These are phyloP conservation scores for Micromonas pusilla DNA, from an alignment of 139 green algal species.

Conservation along the genomic window DNA sequence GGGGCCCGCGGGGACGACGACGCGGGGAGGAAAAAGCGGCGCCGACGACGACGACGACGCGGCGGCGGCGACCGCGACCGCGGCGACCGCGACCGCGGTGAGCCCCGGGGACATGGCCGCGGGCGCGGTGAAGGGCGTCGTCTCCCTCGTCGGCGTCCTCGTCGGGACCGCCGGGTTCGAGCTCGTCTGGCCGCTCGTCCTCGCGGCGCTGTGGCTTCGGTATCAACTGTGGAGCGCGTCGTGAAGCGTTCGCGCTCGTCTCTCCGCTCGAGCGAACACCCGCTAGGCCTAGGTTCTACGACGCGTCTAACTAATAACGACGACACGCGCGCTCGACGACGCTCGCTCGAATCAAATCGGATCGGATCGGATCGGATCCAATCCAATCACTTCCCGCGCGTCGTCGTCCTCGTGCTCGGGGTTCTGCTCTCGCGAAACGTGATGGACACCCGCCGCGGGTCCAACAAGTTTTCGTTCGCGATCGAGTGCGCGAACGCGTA, in stretches of 20 bases:
- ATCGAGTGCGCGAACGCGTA: conserved; percentile 30
- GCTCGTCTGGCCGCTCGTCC: background rate
- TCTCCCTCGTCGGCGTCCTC: background rate
- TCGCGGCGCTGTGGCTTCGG: background rate
- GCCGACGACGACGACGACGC: too few species aligned
- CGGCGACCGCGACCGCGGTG: too few species aligned
- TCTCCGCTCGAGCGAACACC: too few species aligned
- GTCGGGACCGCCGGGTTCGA: background rate
- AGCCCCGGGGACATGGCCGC: background rate
- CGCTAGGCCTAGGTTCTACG: too few species aligned
- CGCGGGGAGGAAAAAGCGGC: too few species aligned
- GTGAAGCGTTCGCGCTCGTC: too few species aligned
- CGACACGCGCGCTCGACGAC: too few species aligned
- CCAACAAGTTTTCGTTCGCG: conserved; percentile 20
- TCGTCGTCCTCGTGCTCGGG: background rate
- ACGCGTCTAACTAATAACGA: too few species aligned
- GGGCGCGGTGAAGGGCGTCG: background rate
- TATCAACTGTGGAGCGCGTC: background rate
- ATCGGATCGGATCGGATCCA: too few species aligned
- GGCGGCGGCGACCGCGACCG: too few species aligned
- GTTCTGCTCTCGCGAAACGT: conserved; percentile 17
- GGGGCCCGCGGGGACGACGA: too few species aligned
- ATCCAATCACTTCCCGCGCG: background rate
- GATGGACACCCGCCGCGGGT: conserved; percentile 13
- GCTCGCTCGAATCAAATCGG: too few species aligned